Evolutionary conservation across 257 asterid genomes (phyloP).

Genomic region (Gentiana macrophylla): DNA sequence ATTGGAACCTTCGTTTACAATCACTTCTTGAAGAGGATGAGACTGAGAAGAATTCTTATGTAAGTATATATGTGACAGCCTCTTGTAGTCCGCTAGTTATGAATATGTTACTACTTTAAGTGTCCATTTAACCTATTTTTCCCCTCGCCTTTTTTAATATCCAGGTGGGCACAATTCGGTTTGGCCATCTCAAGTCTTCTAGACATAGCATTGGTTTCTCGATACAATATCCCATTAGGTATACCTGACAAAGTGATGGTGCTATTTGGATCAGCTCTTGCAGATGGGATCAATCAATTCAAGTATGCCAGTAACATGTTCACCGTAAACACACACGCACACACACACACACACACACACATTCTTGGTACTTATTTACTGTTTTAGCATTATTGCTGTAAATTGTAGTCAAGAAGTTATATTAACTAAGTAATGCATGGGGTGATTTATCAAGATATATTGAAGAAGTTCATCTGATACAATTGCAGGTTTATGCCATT

Average conservation of each 20-base stretch:
- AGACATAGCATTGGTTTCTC: conserved; percentile 61
- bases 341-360: too few species aligned
- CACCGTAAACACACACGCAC: too few species aligned
- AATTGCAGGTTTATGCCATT: conserved; percentile 89
- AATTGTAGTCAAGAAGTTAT: too few species aligned
- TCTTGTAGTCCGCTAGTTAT: neutral
- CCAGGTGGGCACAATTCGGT: conserved; percentile 78
- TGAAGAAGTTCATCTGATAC: neutral
- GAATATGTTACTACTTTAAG: neutral
- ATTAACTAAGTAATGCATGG: too few species aligned
- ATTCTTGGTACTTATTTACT: too few species aligned
- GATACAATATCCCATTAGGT: conserved; percentile 49
- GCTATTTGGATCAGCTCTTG: conserved; percentile 78
- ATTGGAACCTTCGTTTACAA: conserved; percentile 68
- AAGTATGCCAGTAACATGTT: conserved; percentile 39
- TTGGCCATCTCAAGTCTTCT: conserved; percentile 47
- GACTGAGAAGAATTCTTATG: conserved; percentile 66
- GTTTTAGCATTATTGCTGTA: too few species aligned
- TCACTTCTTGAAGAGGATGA: conserved; percentile 76
- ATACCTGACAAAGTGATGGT: conserved; percentile 68
- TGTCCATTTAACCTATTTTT: neutral
- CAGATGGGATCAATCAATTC: conserved; percentile 88
- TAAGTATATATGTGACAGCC: conserved; percentile 26
- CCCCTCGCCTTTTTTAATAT: conserved; percentile 1
- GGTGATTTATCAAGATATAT: too few species aligned